Percentiles rank a stretch among this genome's conserved stretches.
These are phyloP conservation scores for Aureobasidium uvarum DNA, from an alignment of 2,329 filamentous ascomycete species.

Conservation along the genomic window DNA sequence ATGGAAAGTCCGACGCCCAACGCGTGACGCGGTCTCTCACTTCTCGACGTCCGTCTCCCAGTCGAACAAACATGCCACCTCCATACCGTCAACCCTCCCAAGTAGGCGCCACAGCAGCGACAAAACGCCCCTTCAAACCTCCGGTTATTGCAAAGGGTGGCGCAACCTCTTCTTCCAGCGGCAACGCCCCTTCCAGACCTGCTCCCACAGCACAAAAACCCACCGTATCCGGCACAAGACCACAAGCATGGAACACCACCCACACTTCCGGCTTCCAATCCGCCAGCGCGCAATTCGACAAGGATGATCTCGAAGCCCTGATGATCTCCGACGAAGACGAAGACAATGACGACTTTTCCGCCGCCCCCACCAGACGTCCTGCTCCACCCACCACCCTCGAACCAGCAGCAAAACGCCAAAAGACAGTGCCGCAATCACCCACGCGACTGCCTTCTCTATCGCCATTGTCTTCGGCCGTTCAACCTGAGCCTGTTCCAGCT, in stretches of 20 bases:
- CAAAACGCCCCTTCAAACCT: conserved; percentile 20
- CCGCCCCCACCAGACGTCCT: not conserved
- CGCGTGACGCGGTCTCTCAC: conserved; percentile 2
- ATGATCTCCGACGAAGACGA: conserved; percentile 17
- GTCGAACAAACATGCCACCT: conserved; percentile 14
- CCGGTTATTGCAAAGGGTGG: conserved; percentile 6
- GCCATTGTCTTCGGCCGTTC: conserved; percentile 4
- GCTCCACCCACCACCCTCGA: not conserved
- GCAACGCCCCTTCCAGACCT: not conserved
- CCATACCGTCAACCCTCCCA: conserved; percentile 19
- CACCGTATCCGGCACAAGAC: not conserved
- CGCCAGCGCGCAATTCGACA: conserved; percentile 4
- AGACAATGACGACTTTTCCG: not conserved
- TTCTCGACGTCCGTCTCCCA: not conserved
- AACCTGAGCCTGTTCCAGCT: not conserved
- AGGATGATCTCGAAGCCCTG: conserved; percentile 12
- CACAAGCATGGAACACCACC: conserved; percentile 4
- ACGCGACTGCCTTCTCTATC: conserved; percentile 14
- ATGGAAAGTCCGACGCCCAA: not conserved
- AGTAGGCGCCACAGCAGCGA: conserved; percentile 24
- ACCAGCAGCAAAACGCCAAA: conserved; percentile 15
- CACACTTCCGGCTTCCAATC: conserved; percentile 6
- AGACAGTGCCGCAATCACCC: not conserved
- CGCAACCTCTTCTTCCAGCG: conserved; percentile 3
- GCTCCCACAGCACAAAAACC: not conserved